These are phyloP conservation scores for Mortierella hygrophila DNA, from an alignment of 192 early-diverging fungal genomes.

Conservation along the genomic window DNA sequence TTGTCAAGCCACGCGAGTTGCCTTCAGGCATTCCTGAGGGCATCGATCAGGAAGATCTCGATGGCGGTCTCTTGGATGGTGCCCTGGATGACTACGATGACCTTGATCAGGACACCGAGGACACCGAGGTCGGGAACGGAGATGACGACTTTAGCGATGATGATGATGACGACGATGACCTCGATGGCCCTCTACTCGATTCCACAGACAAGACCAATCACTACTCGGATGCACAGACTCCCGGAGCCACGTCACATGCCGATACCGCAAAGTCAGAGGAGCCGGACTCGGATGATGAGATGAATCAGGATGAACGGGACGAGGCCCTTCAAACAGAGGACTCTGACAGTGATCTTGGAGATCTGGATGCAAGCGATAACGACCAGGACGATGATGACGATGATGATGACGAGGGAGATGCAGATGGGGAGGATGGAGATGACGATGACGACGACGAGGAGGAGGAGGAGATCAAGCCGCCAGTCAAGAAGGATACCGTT, in stretches of 20 bases:
- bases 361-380: slow-evolving; percentile 40
- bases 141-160: slow-evolving; percentile 43
- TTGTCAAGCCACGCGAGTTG: neutral
- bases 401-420: slow-evolving; percentile 22
- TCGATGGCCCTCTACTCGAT: slow-evolving; percentile 15
- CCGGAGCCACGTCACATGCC: slow-evolving; percentile 3
- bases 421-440: slow-evolving; percentile 28
- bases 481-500: slow-evolving; percentile 18
- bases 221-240: slow-evolving; percentile 6
- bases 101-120: slow-evolving; percentile 53
- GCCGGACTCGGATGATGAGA: slow-evolving; percentile 21
- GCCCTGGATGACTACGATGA: slow-evolving; percentile 53
- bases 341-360: slow-evolving; percentile 47
- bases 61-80: slow-evolving; percentile 51
- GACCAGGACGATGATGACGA: slow-evolving; percentile 41
- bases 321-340: slow-evolving; percentile 28
- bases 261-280: slow-evolving; percentile 22
- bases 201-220: slow-evolving; percentile 7
- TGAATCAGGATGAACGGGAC: slow-evolving; percentile 11
- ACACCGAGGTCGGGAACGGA: slow-evolving; percentile 49
- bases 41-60: slow-evolving; percentile 48
- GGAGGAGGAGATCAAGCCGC: slow-evolving; percentile 19
- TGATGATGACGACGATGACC: slow-evolving; percentile 34
- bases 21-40: slow-evolving; percentile 13
- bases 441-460: slow-evolving; percentile 28